A percentile compares a stretch with the other conserved stretches of the same genome.
These are phyloP conservation scores for Imleria badia DNA, from an alignment of 768 basidiomycete genomes.

Conservation along the genomic window DNA sequence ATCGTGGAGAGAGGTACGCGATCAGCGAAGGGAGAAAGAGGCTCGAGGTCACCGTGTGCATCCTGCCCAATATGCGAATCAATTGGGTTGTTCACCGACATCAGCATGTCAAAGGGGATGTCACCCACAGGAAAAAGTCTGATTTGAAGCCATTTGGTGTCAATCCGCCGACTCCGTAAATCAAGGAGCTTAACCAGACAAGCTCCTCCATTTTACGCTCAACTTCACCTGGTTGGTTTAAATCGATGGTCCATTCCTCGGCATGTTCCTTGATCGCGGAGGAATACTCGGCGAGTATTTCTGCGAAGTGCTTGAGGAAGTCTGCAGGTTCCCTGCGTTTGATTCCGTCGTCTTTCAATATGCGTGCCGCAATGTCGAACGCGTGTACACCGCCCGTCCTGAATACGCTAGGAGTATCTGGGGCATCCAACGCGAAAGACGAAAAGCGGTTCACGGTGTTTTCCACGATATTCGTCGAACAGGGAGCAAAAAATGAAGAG, in stretches of 20 bases:
- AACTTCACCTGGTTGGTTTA: slow-evolving; percentile 36
- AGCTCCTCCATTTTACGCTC: slow-evolving; percentile 65
- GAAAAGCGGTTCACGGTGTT: slow-evolving; percentile 1
- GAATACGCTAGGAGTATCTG: neutral
- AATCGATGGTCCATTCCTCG: slow-evolving; percentile 44
- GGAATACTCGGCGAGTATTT: neutral
- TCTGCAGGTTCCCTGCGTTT: neutral
- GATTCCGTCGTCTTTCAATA: slow-evolving; percentile 49
- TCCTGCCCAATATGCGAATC: slow-evolving; percentile 19
- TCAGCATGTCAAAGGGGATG: neutral
- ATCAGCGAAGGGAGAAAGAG: slow-evolving; percentile 31
- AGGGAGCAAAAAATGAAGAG: slow-evolving; percentile 8
- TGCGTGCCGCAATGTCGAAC: slow-evolving; percentile 51
- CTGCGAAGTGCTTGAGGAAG: slow-evolving; percentile 23
- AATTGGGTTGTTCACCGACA: neutral
- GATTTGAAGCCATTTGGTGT: slow-evolving; percentile 44
- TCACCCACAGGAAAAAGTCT: slow-evolving; percentile 51
- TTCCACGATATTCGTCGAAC: neutral
- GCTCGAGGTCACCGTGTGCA: slow-evolving; percentile 32
- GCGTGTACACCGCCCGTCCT: slow-evolving; percentile 27
- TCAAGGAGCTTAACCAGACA: slow-evolving; percentile 50
- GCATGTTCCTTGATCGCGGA: slow-evolving; percentile 22
- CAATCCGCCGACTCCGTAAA: slow-evolving; percentile 60
- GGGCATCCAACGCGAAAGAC: slow-evolving; percentile 7
- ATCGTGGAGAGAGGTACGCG: slow-evolving; percentile 9